A percentile compares a stretch with the other conserved stretches of the same genome.
Evolutionary conservation across 2,329 filamentous ascomycete species (phyloP).

Genomic region (Ramularia endophylla): DNA sequence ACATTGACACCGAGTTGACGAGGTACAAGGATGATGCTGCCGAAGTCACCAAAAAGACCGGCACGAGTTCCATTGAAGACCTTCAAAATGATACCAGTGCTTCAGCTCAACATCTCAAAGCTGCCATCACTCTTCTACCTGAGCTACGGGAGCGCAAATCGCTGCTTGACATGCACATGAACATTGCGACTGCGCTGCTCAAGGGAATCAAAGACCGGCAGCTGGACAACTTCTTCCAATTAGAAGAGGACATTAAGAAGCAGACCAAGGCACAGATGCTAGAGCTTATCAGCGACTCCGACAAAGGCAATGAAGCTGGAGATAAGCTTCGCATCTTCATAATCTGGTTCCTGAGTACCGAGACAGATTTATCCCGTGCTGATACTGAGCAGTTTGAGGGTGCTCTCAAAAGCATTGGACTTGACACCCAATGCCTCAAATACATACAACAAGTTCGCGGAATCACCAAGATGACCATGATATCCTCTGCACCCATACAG

Average conservation of each 20-base stretch:
- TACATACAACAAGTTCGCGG: conserved; percentile 89
- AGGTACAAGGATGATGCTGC: conserved; percentile 94
- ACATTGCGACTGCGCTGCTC: conserved; percentile 74
- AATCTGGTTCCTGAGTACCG: conserved; percentile 93
- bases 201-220: conserved; percentile 91
- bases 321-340: conserved; percentile 94
- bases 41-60: conserved; percentile 92
- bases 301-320: conserved; percentile 74
- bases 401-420: conserved; percentile 67
- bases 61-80: conserved; percentile 86
- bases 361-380: conserved; percentile 73
- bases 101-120: conserved; percentile 90
- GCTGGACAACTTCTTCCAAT: conserved; percentile 90
- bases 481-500: conserved; percentile 72
- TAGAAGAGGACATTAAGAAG: conserved; percentile 89
- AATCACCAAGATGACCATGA: conserved; percentile 96
- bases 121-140: conserved; percentile 86
- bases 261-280: conserved; percentile 85
- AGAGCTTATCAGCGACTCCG: conserved; percentile 72
- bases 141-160: conserved; percentile 89
- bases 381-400: conserved; percentile 86
- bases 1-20: conserved; percentile 88
- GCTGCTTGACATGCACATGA: conserved; percentile 98
- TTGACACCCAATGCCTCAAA: conserved; percentile 69
- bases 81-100: conserved; percentile 82